Conservation (phyloP, 202 grass and related monocot genomes). For the Eragrostis tef region DNA sequence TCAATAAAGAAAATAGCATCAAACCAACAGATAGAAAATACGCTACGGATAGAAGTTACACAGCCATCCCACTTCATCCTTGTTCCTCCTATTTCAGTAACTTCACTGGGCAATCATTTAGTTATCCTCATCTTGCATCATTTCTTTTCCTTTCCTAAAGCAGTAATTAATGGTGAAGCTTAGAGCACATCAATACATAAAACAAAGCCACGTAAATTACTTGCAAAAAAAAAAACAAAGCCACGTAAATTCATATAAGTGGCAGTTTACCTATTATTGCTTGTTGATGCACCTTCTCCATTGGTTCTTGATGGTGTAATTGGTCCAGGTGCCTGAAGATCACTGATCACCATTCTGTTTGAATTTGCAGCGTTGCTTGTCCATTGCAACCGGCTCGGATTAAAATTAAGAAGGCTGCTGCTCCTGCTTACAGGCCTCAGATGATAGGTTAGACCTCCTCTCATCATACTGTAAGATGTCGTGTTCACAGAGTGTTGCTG, state of each 20-base stretch:
- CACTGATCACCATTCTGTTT: no score
- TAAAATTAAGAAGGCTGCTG: no score
- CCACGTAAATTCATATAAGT: background rate
- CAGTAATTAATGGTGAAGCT: background rate
- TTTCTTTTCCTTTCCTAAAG: background rate
- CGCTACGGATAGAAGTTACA: background rate
- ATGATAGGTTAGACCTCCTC: no score
- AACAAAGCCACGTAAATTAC: background rate
- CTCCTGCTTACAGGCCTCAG: no score
- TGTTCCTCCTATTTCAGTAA: background rate
- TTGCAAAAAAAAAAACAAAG: background rate
- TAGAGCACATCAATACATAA: background rate
- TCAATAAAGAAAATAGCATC: no score
- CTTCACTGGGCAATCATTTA: background rate
- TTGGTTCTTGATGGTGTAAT: background rate
- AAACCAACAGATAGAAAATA: no score
- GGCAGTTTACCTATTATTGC: background rate
- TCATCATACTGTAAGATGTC: no score
- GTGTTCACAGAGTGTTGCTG: background rate
- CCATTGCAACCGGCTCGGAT: no score
- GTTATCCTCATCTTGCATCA: background rate
- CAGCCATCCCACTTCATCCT: background rate
- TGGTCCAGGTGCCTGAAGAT: background rate
- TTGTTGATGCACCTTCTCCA: conserved; percentile 17
- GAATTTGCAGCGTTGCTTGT: no score